Base-by-base conservation (phyloP, 1,284 basidiomycete species). In the Apiotrichum mycotoxinovorans region DNA sequence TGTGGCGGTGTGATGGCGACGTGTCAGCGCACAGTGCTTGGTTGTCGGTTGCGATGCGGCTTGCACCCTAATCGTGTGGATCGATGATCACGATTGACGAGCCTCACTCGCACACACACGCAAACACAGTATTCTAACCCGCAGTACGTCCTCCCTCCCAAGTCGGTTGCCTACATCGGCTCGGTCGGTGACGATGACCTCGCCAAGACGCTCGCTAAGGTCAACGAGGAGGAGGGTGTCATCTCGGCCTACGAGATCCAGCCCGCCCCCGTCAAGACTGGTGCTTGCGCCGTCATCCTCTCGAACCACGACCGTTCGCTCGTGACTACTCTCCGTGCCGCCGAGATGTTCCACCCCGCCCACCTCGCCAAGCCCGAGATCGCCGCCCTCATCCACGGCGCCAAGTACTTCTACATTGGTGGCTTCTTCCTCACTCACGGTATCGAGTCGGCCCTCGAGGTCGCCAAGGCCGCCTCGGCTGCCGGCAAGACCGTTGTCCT, bases 371-470 rank as follows among this genome's bases (percentile, higher is more conserved):
- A 88, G n/a, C 81, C 86, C 27, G 80, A 83, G 62, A 86, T 97
- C 61, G 85, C 90, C 48, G 82, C 86, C 47, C 81, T 91, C 61
- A 82, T 98, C 69, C 83, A 89, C 30, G 83, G 80, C 52, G 94
- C 94, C 57, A 87, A 89, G 73, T 84, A 86, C 75, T 96, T 86
- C 81, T 98, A 98, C 82, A 85, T 98, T 60, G 96, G 93, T 69
- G 95, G 96, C 20, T 98, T 89, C 83, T 98, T 98, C 85, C 83
- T 98, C 63, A 96, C 95, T 23, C 95, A 98, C 76, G 94, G 94
- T 53, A 74, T 85, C 58, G 86, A 87, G 67, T 84, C 84, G 54
- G 86, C 86, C 42, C 77, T 93, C 49, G 82, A 87, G 66, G 75
- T 98, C 55, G 87, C 89, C 73, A 85, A 90, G 77, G 85, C 87